phyloP scores from a whole-genome alignment of 2,329 filamentous ascomycete genomes.

The Plectosphaerella sp. region DNA sequence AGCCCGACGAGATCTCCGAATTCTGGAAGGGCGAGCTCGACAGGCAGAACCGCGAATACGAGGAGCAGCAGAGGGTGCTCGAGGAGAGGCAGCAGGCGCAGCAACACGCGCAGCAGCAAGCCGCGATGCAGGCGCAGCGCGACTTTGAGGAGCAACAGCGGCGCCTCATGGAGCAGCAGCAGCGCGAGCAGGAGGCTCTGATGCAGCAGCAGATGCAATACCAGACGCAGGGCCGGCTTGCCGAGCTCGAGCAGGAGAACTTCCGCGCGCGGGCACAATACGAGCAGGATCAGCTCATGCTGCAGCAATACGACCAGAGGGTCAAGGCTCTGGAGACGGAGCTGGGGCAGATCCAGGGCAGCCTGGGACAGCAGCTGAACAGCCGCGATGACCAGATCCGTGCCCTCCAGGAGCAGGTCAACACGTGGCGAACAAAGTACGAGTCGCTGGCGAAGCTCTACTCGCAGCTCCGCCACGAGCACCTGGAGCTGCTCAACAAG shows the following conservation, averaged over 20 bases:
- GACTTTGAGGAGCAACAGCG: constrained; percentile 98
- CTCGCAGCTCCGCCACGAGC: constrained; percentile 90
- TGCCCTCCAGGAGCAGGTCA: constrained; percentile 91
- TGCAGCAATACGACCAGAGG: constrained; percentile 92
- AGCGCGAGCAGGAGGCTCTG: constrained; percentile 84
- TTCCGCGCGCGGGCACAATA: constrained; percentile 92
- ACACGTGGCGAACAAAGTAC: constrained; percentile 96
- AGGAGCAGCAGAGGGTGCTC: constrained; percentile 84
- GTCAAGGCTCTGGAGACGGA: constrained; percentile 92
- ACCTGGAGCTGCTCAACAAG: constrained; percentile 89
- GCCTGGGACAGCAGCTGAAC: constrained; percentile 75
- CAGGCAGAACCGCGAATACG: constrained; percentile 89
- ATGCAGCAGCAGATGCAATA: constrained; percentile 84
- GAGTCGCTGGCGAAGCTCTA: constrained; percentile 95
- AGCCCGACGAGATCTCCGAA: constrained; percentile 92
- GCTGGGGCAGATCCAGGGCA: constrained; percentile 74
- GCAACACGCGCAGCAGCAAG: constrained; percentile 75
- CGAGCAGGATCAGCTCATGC: constrained; percentile 93
- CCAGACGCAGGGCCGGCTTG: constrained; percentile 92
- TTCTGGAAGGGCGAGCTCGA: constrained; percentile 96
- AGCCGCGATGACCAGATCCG: constrained; percentile 95
- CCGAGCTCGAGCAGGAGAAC: constrained; percentile 93
- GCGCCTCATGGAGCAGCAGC: constrained; percentile 80
- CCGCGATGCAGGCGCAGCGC: constrained; percentile 77
- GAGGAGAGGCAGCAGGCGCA: constrained; percentile 83